Evolutionary conservation across 169 alveolate genomes (phyloP).

Genomic region (Babesia caballi): DNA sequence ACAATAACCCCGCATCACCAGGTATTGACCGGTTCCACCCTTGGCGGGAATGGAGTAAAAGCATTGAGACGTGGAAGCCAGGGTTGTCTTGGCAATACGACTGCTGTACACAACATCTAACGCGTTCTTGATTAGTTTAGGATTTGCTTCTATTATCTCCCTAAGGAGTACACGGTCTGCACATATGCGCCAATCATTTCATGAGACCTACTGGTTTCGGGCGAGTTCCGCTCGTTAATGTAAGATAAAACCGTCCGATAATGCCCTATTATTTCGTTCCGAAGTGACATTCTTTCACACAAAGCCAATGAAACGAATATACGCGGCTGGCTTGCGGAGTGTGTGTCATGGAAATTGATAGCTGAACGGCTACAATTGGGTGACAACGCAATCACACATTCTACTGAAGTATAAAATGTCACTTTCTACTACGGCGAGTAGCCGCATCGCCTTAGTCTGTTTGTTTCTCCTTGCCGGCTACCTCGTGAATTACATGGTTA

Average conservation of each 20-base stretch:
- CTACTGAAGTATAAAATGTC: constrained; percentile 3
- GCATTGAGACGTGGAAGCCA: constrained; percentile 8
- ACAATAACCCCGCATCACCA: constrained; percentile 44
- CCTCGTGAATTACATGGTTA: constrained; percentile 17
- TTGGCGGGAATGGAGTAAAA: constrained; percentile 23
- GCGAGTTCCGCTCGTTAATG: constrained; percentile 19
- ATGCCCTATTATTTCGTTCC: constrained; percentile 5
- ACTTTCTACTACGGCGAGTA: constrained; percentile 12
- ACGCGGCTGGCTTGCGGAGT: no score
- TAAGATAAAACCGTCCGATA: constrained; percentile 49
- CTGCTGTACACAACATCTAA: constrained; percentile 14
- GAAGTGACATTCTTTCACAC: neutral
- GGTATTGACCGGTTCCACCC: constrained; percentile 8
- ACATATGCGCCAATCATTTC: neutral
- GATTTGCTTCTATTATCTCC: constrained; percentile 26
- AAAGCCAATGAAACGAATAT: no score
- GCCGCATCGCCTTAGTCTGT: neutral
- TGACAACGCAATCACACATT: neutral
- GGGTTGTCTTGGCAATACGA: neutral
- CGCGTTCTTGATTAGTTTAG: constrained; percentile 17
- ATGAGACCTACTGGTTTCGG: constrained; percentile 22
- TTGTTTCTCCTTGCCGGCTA: neutral
- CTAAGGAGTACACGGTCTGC: constrained; percentile 26
- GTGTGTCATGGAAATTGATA: neutral
- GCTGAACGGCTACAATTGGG: neutral